Evolutionary conservation across 192 early-diverging fungal species (phyloP).

Genomic region (Gaertneriomyces semiglobifer): DNA sequence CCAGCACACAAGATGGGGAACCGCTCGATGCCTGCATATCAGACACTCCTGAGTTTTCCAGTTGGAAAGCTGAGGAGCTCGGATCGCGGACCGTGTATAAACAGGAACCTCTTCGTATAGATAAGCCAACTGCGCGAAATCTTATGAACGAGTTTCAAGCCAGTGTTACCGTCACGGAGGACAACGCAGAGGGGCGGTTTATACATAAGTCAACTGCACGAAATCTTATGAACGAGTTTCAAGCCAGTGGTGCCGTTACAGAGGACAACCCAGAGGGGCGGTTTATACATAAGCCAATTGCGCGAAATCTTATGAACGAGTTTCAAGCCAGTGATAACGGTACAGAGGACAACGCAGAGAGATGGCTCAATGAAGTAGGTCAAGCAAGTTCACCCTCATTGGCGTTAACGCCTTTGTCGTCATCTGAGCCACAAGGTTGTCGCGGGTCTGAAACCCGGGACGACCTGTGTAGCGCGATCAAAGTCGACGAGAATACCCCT

Average conservation of each 20-base stretch:
- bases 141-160: constrained; percentile 24
- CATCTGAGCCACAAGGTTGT: too few relatives aligned
- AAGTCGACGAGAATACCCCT: too few relatives aligned
- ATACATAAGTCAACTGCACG: too few relatives aligned
- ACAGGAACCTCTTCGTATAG: not conserved
- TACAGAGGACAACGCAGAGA: not conserved
- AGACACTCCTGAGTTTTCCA: not conserved
- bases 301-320: not conserved
- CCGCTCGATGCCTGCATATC: too few relatives aligned
- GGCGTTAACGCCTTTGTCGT: too few relatives aligned
- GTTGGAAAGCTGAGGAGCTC: not conserved
- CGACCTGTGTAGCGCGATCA: too few relatives aligned
- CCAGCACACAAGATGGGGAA: not conserved
- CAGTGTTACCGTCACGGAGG: not conserved
- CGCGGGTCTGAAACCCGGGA: too few relatives aligned
- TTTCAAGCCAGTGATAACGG: not conserved
- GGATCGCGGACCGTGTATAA: not conserved
- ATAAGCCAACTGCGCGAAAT: constrained; percentile 13
- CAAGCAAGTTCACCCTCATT: too few relatives aligned
- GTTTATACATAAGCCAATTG: not conserved
- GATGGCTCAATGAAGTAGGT: too few relatives aligned
- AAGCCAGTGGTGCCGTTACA: not conserved
- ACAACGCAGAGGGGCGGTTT: not conserved
- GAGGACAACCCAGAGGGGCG: not conserved
- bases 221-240: not conserved